Percentiles rank a stretch among this genome's conserved stretches.
These are phyloP conservation scores for Hygrocybe coccinea DNA, from an alignment of 768 basidiomycete genomes.

Conservation along the genomic window DNA sequence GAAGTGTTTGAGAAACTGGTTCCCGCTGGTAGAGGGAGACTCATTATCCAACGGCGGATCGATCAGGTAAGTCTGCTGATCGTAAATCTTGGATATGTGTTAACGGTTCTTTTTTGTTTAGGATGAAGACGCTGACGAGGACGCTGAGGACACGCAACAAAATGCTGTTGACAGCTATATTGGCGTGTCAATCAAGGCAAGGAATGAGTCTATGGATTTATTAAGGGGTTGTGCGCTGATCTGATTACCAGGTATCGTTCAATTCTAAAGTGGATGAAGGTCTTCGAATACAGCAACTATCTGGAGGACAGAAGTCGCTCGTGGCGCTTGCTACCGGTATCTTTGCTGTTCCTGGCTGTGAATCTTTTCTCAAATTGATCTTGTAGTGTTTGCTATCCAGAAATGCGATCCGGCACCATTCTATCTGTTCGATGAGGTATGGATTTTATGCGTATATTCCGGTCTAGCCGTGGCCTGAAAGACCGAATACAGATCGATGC, in stretches of 20 bases:
- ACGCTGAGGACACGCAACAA: slow-evolving; percentile 67
- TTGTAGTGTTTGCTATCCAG: slow-evolving; percentile 91
- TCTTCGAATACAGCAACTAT: slow-evolving; percentile 90
- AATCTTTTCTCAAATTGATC: slow-evolving; percentile 3
- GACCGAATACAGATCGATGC: slow-evolving; percentile 72
- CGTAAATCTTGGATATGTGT: neutral
- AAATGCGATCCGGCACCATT: slow-evolving; percentile 99
- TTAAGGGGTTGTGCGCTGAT: neutral
- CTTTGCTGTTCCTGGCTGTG: slow-evolving; percentile 6
- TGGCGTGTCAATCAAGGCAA: slow-evolving; percentile 90
- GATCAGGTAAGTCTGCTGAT: slow-evolving; percentile 56
- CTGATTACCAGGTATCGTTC: slow-evolving; percentile 69
- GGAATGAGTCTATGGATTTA: neutral
- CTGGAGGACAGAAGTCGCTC: slow-evolving; percentile 95
- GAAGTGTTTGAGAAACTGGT: slow-evolving; percentile 96
- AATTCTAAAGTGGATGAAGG: slow-evolving; percentile 98
- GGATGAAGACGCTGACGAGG: slow-evolving; percentile 74
- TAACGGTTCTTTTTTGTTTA: slow-evolving; percentile 19
- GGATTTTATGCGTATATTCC: neutral
- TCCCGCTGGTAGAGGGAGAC: slow-evolving; percentile 82
- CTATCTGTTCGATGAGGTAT: slow-evolving; percentile 95
- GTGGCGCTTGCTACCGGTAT: slow-evolving; percentile 90
- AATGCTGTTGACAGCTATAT: slow-evolving; percentile 90
- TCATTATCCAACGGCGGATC: slow-evolving; percentile 89
- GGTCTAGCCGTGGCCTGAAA: neutral